phyloP scores from a whole-genome alignment of 768 basidiomycete species.

The Boletus rubroflammeus region DNA sequence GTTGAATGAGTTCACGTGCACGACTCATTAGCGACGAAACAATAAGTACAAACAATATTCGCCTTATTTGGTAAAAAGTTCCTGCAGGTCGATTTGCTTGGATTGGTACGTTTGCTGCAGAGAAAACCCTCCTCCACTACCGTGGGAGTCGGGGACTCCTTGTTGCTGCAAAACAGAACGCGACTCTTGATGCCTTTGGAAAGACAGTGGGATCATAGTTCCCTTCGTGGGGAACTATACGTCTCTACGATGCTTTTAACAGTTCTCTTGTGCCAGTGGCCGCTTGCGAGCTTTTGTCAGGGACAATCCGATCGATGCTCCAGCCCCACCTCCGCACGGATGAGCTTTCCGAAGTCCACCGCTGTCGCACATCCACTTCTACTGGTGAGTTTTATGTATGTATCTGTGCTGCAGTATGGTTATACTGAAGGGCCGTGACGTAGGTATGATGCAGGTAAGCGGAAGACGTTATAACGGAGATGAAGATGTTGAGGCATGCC shows the following conservation, averaged over 20 bases:
- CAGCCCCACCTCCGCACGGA: conserved; percentile 30
- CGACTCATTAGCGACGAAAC: no score
- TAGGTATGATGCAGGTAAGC: conserved; percentile 26
- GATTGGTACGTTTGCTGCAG: no score
- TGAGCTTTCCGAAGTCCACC: conserved; percentile 18
- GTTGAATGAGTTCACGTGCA: no score
- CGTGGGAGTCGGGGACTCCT: not conserved
- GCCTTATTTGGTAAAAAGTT: no score
- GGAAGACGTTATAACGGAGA: conserved; percentile 15
- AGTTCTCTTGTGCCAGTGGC: conserved; percentile 35
- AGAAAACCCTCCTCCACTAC: no score
- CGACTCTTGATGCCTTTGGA: conserved; percentile 42
- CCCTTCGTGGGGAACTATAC: conserved; percentile 35
- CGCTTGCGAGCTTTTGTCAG: conserved; percentile 40
- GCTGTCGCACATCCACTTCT: conserved; percentile 38
- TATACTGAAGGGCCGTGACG: conserved; percentile 2
- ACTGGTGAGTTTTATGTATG: conserved; percentile 7
- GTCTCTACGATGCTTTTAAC: conserved; percentile 36
- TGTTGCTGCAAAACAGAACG: conserved; percentile 35
- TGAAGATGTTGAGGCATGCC: conserved; percentile 17
- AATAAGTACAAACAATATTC: no score
- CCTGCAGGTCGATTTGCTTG: no score
- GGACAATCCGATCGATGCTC: conserved; percentile 40
- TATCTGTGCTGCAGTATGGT: not conserved
- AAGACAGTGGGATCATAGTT: conserved; percentile 20